phyloP scores from a whole-genome alignment of 495 filamentous ascomycete genomes.

The Clohesyomyces aquaticus region DNA sequence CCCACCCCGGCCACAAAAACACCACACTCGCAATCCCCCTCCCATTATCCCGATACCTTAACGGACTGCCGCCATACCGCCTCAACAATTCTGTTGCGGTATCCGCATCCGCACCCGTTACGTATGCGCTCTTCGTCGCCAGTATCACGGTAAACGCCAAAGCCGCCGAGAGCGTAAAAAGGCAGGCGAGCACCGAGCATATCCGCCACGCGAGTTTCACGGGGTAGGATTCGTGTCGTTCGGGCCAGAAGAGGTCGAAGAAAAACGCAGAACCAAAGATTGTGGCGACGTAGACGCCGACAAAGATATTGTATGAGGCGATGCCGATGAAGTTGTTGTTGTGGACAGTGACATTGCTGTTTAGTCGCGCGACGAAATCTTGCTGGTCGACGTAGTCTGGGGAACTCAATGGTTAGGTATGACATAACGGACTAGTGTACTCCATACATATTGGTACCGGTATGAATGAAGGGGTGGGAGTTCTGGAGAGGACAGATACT shows the following conservation, averaged over 20 bases:
- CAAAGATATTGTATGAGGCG: conserved; percentile 57
- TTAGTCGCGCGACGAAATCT: conserved; percentile 46
- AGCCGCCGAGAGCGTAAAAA: conserved; percentile 51
- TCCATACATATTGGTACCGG: too few species aligned
- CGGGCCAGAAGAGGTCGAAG: conserved; percentile 60
- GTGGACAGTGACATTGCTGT: conserved; percentile 44
- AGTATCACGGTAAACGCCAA: conserved; percentile 54
- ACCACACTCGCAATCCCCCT: conserved; percentile 51
- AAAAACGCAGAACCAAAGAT: conserved; percentile 60
- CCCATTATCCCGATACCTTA: conserved; percentile 49
- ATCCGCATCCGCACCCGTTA: conserved; percentile 46
- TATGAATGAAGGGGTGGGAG: background rate
- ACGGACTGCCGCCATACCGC: conserved; percentile 41
- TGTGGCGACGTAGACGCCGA: conserved; percentile 56
- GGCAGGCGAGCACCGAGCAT: conserved; percentile 49
- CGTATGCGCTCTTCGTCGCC: conserved; percentile 45
- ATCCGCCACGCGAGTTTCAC: conserved; percentile 56
- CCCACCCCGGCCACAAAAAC: conserved; percentile 50
- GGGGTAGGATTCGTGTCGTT: conserved; percentile 50
- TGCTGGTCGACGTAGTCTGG: conserved; percentile 57
- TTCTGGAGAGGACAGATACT: background rate
- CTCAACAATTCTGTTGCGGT: conserved; percentile 37
- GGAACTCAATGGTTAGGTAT: conserved; percentile 8
- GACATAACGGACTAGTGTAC: too few species aligned
- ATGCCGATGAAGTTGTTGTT: conserved; percentile 56